A percentile compares a stretch with the other conserved stretches of the same genome.
phyloP scores from a whole-genome alignment of 805 yeast genomes.

The Teunomyces atbi region DNA sequence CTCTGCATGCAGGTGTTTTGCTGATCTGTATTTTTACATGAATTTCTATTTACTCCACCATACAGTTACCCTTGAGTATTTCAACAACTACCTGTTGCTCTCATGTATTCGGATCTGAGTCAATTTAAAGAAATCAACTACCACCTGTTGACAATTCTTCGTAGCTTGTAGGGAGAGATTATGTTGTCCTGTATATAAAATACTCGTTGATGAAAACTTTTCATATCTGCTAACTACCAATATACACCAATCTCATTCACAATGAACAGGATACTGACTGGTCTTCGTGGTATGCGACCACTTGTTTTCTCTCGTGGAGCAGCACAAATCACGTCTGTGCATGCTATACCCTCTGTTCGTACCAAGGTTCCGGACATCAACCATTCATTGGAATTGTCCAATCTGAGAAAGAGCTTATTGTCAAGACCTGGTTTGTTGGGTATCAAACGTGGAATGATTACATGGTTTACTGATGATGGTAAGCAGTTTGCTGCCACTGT shows the following conservation, averaged over 20 bases:
- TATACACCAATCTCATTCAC: not conserved
- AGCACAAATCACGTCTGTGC: conserved; percentile 49
- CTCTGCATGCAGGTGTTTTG: too few relatives aligned
- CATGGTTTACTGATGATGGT: conserved; percentile 74
- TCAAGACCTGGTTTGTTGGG: conserved; percentile 83
- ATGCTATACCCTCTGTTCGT: conserved; percentile 47
- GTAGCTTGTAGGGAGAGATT: not conserved
- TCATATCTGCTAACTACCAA: not conserved
- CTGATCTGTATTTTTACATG: too few relatives aligned
- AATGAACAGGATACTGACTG: conserved; percentile 1
- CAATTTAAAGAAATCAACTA: too few relatives aligned
- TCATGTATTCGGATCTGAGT: too few relatives aligned
- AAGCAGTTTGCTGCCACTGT: conserved; percentile 79
- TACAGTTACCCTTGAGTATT: too few relatives aligned
- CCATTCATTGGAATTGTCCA: conserved; percentile 68
- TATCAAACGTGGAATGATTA: conserved; percentile 85
- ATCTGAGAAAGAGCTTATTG: conserved; percentile 69
- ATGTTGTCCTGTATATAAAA: not conserved
- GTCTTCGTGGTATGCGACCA: conserved; percentile 4
- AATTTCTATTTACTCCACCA: too few relatives aligned
- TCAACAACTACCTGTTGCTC: too few relatives aligned
- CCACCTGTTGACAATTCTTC: too few relatives aligned
- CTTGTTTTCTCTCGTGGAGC: conserved; percentile 15
- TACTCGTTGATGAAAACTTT: not conserved
- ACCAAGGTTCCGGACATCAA: conserved; percentile 52